Percentiles rank a stretch among this genome's conserved stretches.
These are phyloP conservation scores for Atkinsonella texensis DNA, from an alignment of 2,329 filamentous ascomycete genomes.

Conservation along the genomic window DNA sequence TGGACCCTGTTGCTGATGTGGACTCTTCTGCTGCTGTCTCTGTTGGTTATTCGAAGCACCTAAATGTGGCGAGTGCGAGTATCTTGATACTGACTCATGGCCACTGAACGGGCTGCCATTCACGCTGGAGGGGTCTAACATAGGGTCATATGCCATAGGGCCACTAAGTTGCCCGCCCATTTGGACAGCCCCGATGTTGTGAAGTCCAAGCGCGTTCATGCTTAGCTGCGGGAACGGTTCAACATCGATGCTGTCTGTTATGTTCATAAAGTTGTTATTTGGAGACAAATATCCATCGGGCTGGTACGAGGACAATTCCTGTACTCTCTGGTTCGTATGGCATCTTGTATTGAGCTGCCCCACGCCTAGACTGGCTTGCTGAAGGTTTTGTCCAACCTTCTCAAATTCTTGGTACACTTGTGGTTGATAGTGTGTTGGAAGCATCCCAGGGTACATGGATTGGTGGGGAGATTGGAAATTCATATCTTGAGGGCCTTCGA, in stretches of 20 bases:
- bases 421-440: slow-evolving; percentile 14
- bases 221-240: slow-evolving; percentile 18
- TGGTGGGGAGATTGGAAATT: slow-evolving; percentile 10
- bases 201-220: slow-evolving; percentile 21
- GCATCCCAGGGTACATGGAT: slow-evolving; percentile 17
- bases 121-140: slow-evolving; percentile 20
- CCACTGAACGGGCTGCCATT: slow-evolving; percentile 25
- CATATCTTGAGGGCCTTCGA: slow-evolving; percentile 2
- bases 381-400: slow-evolving; percentile 16
- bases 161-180: slow-evolving; percentile 14
- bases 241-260: slow-evolving; percentile 14
- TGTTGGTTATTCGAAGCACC: slow-evolving; percentile 7
- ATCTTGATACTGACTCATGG: slow-evolving; percentile 23
- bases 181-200: slow-evolving; percentile 12
- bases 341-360: slow-evolving; percentile 16
- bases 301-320: slow-evolving; percentile 13
- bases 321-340: slow-evolving; percentile 12
- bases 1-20: background rate
- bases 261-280: slow-evolving; percentile 13
- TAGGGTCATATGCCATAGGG: slow-evolving; percentile 17
- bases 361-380: slow-evolving; percentile 14
- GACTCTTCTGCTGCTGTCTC: slow-evolving; percentile 6
- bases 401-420: slow-evolving; percentile 17
- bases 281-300: slow-evolving; percentile 14
- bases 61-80: slow-evolving; percentile 22